Base-by-base conservation (phyloP, 345 rosid species). In the Gossypium anomalum region DNA sequence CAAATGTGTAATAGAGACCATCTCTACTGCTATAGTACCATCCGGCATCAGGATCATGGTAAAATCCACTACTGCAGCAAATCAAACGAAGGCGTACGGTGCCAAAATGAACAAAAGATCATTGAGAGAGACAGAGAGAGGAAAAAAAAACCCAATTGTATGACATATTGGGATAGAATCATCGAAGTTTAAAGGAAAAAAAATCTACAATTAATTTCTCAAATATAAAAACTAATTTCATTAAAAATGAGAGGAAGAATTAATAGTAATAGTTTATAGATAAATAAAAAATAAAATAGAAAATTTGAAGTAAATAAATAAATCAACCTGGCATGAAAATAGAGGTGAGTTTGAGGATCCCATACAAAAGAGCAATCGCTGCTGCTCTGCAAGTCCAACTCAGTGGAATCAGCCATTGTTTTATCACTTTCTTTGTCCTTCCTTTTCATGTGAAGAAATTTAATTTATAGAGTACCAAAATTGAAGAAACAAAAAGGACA, bases 1-100 rank as follows among this genome's bases (percentile, higher is more conserved):
- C 94, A 74, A 90, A 84, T 75, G 82, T 89, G 89, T 94, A 94
- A 79, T 92, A 94, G 45, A 72, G 83, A 59, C 97, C 92, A 78
- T 94, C 97, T 67, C 82, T 82, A 70, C 86, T 88, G 76, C 91
- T 88, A 78, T 92, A 92, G 77, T 92, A 94, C 98, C 97, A 94
- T 20, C 97, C 98, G 75, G 88, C 94, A 80, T 7, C 76, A 27
- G 97, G 91, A 65, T 92, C 93, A 76, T 94, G 94, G 80, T 92
- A 92, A 82, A 94, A 92, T 78, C 97, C 97, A 80, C 86, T 89
- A 66, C 98, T 91, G 90, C 85, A 83, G 48, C 23, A 74, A 78
- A 69, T 15, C 13, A 34, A 71, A 19, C 59, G 4, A 55, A 20
- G 4, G 3, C 44, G 25, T 23, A 8, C 1, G 0, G 15, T 17